phyloP scores from a whole-genome alignment of 192 early-diverging fungal genomes.

The Coemansia sp. region DNA sequence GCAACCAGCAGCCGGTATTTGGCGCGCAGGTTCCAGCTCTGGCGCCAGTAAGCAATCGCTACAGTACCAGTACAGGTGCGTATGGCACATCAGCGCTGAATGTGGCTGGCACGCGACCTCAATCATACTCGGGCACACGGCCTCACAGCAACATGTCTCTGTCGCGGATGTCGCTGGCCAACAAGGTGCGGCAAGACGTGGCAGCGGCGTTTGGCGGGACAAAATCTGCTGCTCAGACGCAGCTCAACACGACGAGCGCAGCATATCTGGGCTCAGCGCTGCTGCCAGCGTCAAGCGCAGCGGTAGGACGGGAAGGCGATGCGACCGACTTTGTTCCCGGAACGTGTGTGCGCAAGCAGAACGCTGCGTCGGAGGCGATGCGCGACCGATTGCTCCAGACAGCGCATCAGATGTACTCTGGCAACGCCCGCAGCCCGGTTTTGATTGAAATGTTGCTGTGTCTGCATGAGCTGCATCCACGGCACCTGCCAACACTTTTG shows the following conservation, averaged over 20 bases:
- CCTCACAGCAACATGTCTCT: constrained; percentile 10
- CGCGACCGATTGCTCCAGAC: constrained; percentile 64
- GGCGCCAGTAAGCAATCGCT: background rate
- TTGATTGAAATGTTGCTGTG: constrained; percentile 55
- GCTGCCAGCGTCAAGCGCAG: background rate
- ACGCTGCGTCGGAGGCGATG: constrained; percentile 22
- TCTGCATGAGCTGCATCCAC: constrained; percentile 57
- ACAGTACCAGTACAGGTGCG: background rate
- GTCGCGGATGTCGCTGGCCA: constrained; percentile 16
- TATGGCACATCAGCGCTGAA: constrained; percentile 6
- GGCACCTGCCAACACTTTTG: constrained; percentile 80
- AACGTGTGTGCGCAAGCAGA: constrained; percentile 30
- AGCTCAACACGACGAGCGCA: constrained; percentile 6
- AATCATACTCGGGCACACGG: constrained; percentile 11
- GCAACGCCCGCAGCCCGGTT: constrained; percentile 55
- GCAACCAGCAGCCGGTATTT: constrained; percentile 27
- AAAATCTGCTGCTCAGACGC: background rate
- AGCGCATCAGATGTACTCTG: constrained; percentile 63
- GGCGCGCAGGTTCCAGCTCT: background rate
- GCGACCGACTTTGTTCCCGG: constrained; percentile 39
- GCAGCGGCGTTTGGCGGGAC: background rate
- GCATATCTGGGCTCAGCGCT: background rate
- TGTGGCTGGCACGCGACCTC: constrained; percentile 9
- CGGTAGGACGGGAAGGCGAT: background rate
- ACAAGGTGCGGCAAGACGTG: constrained; percentile 16